Conservation (phyloP, 345 rosid species). For the Xanthoceras sorbifolium region DNA sequence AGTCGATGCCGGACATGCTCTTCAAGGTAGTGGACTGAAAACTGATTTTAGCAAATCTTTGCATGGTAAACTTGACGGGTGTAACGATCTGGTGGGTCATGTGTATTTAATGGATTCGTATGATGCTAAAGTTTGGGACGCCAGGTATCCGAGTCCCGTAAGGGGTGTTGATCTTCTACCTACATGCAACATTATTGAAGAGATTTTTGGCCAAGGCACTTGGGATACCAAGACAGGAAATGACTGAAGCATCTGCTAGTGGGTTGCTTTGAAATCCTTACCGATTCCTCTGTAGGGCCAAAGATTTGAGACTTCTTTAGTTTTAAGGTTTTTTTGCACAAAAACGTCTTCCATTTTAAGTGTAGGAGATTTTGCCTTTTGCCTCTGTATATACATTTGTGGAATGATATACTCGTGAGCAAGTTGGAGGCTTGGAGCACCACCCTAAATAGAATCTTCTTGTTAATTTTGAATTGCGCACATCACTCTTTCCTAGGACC, state of each 20-base stretch:
- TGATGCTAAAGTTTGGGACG: conserved; percentile 48
- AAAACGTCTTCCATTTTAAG: conserved; percentile 6
- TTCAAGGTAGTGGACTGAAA: conserved; percentile 21
- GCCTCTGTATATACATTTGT: conserved; percentile 17
- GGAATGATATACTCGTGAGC: conserved; percentile 14
- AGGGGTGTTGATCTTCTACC: conserved; percentile 55
- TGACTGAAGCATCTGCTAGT: conserved; percentile 24
- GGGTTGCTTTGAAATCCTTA: conserved; percentile 7
- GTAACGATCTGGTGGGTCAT: conserved; percentile 37
- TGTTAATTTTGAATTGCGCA: background rate
- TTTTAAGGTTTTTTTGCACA: conserved; percentile 7
- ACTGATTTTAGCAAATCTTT: conserved; percentile 21
- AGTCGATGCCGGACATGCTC: conserved; percentile 10
- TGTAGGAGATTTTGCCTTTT: conserved; percentile 6
- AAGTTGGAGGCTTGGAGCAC: too few relatives aligned
- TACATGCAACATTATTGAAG: conserved; percentile 58
- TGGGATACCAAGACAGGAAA: conserved; percentile 39
- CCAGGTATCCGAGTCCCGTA: conserved; percentile 31
- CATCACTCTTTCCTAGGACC: background rate
- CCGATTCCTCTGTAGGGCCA: background rate
- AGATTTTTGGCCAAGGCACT: conserved; percentile 53
- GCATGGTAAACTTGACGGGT: conserved; percentile 32
- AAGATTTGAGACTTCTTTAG: background rate
- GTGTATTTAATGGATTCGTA: conserved; percentile 44
- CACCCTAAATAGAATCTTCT: background rate